Evolutionary conservation across 2,329 filamentous ascomycete genomes (phyloP).

Genomic region (Rhynchosporium secalis): DNA sequence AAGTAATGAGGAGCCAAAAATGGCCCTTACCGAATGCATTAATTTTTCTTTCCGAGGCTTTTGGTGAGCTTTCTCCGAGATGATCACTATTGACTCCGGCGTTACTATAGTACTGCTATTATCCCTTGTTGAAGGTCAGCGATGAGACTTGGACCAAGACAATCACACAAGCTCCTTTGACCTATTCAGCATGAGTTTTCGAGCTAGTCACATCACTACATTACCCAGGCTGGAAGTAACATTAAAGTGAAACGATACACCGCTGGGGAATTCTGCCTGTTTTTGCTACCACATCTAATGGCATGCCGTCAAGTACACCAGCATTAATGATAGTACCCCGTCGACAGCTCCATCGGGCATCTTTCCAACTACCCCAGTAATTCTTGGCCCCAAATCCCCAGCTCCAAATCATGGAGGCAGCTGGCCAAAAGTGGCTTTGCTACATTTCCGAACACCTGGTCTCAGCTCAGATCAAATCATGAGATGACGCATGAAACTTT

Average conservation of each 20-base stretch:
- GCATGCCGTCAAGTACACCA: conserved; percentile 1
- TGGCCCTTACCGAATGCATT: too few relatives aligned
- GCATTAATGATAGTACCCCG: not conserved
- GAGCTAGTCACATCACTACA: not conserved
- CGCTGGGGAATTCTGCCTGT: not conserved
- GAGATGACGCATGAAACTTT: too few relatives aligned
- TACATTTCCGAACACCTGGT: not conserved
- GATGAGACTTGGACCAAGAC: not conserved
- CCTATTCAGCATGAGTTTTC: not conserved
- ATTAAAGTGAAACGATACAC: not conserved
- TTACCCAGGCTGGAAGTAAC: not conserved
- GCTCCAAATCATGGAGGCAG: conserved; percentile 1
- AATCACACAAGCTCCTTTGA: not conserved
- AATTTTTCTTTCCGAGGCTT: too few relatives aligned
- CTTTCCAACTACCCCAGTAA: not conserved
- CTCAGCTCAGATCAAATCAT: not conserved
- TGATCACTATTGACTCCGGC: too few relatives aligned
- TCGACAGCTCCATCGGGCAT: too few relatives aligned
- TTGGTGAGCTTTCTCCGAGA: too few relatives aligned
- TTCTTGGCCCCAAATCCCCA: conserved; percentile 9
- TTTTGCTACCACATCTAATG: conserved; percentile 4
- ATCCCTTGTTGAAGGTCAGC: not conserved
- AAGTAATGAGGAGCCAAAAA: too few relatives aligned
- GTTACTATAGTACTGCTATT: not conserved
- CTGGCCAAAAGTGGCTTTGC: conserved; percentile 11